Percentiles rank a stretch among this genome's conserved stretches.
These are phyloP conservation scores for Globisporangium mamillatum DNA, from an alignment of 352 stramenopile species.

Conservation along the genomic window DNA sequence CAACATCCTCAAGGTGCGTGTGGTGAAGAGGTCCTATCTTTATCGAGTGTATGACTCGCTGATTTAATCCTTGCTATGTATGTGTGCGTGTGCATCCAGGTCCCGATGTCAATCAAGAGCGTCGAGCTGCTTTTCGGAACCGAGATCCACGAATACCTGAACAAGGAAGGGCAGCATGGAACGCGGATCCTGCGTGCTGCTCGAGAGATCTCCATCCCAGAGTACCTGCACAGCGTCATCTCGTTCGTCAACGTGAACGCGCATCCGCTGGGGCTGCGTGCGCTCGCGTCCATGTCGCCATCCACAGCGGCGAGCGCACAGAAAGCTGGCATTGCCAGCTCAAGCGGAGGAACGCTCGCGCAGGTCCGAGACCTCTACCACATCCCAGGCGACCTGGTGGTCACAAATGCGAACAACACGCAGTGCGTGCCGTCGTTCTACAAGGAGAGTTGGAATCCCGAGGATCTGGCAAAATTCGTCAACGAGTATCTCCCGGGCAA, in stretches of 20 bases:
- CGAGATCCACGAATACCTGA: conserved; percentile 48
- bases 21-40: conserved; percentile 12
- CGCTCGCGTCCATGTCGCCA: conserved; percentile 29
- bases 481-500: conserved; percentile 48
- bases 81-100: conserved; percentile 3
- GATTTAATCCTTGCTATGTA: background rate
- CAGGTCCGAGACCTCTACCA: conserved; percentile 57
- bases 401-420: conserved; percentile 57
- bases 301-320: background rate
- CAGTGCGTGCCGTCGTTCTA: conserved; percentile 81
- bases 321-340: background rate
- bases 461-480: conserved; percentile 61
- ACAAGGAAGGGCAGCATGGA: background rate
- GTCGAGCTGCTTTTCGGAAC: conserved; percentile 51
- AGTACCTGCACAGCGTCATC: conserved; percentile 37
- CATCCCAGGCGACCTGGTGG: conserved; percentile 64
- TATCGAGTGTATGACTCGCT: background rate
- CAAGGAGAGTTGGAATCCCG: conserved; percentile 52
- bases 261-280: conserved; percentile 53
- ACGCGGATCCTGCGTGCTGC: conserved; percentile 42
- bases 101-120: conserved; percentile 39
- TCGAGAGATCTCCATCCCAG: conserved; percentile 30
- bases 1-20: conserved; percentile 31
- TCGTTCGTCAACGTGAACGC: conserved; percentile 72
- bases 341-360: conserved; percentile 28